Base-by-base conservation (phyloP, 2,329 filamentous ascomycete species). In the Hirsutella minnesotensis region DNA sequence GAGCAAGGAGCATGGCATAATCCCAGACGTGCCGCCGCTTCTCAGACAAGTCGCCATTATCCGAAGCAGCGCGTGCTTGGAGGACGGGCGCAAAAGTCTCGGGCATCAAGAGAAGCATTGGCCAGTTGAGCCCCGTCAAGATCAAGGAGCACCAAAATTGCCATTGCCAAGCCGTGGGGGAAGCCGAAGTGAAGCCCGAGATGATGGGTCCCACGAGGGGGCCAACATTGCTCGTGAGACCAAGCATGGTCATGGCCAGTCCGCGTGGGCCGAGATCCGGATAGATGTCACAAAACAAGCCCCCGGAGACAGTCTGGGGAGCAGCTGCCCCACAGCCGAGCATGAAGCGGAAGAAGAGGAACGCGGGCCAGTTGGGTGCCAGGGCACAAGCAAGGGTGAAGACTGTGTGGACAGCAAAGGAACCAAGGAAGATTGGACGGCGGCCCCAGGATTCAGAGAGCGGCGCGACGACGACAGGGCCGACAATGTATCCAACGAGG, bases 231-330 rank as follows among this genome's bases (percentile, higher is more conserved):
- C 31, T 34, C 13, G 31, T 34, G 31, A 34, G 31, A 16, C 31
- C 31, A 16, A 68, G 69, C 24, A 61, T 29, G 0, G 58, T 48
- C 38, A 61, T 48, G 0, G 65, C 66, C 22, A 62, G 56, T 5
- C 56, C 57, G 30, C 63, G 46, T 0, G 46, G 42, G 5, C 44
- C 44, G 2, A 52, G 48, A 40, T 70, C 62, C 4, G 51, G 49
- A 43, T 67, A 69, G 15, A 70, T 52, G 47, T 72, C 69, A 1
- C 66, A 63, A 47, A 63, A 68, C 0, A 70, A 48, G 2, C 72
- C 66, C 0, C 65, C 65, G 0, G 65, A 56, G 4, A 69, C 60
- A 0, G 67, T 61, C 36, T 63, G 62, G 0, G 68, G 66, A 0
- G 64, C 60, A 3, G 64, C 60, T 0, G 59, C 67, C 35, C 55